These are phyloP conservation scores for Lentithecium fluviatile DNA, from an alignment of 495 filamentous ascomycete genomes.

Conservation along the genomic window DNA sequence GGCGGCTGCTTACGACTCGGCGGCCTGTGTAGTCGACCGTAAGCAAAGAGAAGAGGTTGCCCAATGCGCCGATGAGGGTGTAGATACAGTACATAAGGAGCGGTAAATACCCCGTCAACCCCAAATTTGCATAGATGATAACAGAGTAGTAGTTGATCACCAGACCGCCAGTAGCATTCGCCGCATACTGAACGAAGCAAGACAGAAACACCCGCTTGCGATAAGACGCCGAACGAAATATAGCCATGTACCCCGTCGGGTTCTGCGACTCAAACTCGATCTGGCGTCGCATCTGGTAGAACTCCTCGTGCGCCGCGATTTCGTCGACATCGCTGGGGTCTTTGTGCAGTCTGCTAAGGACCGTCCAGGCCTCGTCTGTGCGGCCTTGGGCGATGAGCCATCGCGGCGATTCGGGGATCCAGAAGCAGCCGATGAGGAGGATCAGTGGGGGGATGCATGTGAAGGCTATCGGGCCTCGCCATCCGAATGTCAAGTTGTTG, in stretches of 20 bases:
- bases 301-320: slow-evolving; percentile 35
- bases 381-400: slow-evolving; percentile 58
- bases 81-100: slow-evolving; percentile 36
- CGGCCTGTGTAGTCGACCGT: slow-evolving; percentile 36
- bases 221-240: slow-evolving; percentile 28
- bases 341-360: slow-evolving; percentile 46
- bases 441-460: slow-evolving; percentile 56
- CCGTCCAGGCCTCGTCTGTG: slow-evolving; percentile 51
- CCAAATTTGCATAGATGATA: slow-evolving; percentile 36
- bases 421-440: slow-evolving; percentile 52
- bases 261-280: slow-evolving; percentile 33
- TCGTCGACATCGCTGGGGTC: slow-evolving; percentile 23
- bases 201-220: slow-evolving; percentile 37
- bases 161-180: slow-evolving; percentile 34
- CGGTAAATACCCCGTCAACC: slow-evolving; percentile 27
- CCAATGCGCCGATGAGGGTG: slow-evolving; percentile 35
- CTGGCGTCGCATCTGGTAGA: slow-evolving; percentile 34
- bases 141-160: slow-evolving; percentile 36
- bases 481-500: slow-evolving; percentile 50
- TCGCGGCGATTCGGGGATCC: slow-evolving; percentile 64
- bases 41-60: slow-evolving; percentile 35
- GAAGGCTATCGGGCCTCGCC: slow-evolving; percentile 57
- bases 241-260: slow-evolving; percentile 31
- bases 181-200: slow-evolving; percentile 34
- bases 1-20: slow-evolving; percentile 27